Conservation (phyloP, 257 asterid genomes). For the Gardenia jasminoides region DNA sequence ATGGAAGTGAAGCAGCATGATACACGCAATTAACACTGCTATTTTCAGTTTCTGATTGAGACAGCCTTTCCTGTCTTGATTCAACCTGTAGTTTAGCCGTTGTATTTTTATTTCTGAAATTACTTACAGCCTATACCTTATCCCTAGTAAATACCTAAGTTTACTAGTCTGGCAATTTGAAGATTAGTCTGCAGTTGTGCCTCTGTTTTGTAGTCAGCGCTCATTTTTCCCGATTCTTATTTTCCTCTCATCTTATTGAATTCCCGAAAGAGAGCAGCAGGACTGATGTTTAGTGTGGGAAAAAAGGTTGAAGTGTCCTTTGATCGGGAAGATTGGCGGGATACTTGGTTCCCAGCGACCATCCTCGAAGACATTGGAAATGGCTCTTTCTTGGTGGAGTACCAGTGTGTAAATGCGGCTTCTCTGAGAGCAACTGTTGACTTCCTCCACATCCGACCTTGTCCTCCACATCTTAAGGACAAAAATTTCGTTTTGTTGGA, state of each 20-base stretch:
- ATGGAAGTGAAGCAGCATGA: too few species aligned
- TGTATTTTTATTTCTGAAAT: not conserved
- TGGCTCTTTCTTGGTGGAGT: slow-evolving; percentile 47
- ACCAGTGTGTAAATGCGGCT: slow-evolving; percentile 14
- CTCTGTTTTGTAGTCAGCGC: not conserved
- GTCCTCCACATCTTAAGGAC: slow-evolving; percentile 60
- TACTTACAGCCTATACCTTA: not conserved
- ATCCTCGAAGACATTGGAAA: slow-evolving; percentile 37
- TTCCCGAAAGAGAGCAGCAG: slow-evolving; percentile 50
- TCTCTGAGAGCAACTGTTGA: slow-evolving; percentile 34
- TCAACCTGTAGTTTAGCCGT: not conserved
- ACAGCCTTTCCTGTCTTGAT: too few species aligned
- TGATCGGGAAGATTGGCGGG: slow-evolving; percentile 40
- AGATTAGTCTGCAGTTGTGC: not conserved
- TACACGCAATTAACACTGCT: too few species aligned
- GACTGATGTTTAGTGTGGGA: slow-evolving; percentile 58
- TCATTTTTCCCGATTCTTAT: not conserved
- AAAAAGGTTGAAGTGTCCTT: slow-evolving; percentile 65
- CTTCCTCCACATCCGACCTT: slow-evolving; percentile 60
- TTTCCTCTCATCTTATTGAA: slow-evolving; percentile 21
- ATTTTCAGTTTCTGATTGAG: too few species aligned
- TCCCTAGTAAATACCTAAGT: not conserved
- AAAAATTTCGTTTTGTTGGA: slow-evolving; percentile 48
- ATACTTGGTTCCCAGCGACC: slow-evolving; percentile 64
- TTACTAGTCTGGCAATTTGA: not conserved